Evolutionary conservation across 2,329 filamentous ascomycete species (phyloP), one percentile per base, ranked within the genome.

Genomic region (Scleromitrula shiraiana): DNA sequence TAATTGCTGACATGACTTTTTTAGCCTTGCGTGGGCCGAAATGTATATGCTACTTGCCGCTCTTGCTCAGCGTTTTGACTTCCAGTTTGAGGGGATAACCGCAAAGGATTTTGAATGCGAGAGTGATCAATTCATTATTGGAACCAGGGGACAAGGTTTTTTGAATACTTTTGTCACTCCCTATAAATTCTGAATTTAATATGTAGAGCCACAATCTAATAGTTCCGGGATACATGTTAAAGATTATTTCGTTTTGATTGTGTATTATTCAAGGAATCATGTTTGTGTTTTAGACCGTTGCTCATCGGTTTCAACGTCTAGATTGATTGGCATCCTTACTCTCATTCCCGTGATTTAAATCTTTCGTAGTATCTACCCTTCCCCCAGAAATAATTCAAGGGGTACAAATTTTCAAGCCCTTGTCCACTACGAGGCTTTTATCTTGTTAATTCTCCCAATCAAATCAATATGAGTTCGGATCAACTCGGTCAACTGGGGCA

Each of bases 21-120:
- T 12, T 38, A 50, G 51, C 29, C 44, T 53, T 29, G 43, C 43
- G n/a, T 49, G 51, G 51, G 48, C 48, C 19, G 33, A 53, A 29
- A 44, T 50, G 26, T 50, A 50, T 10, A 23, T 53, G 23, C 10
- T 38, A 5, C 22, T 50, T 19, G 35, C 48, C 5, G 36, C 48
- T 41, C 39, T 53, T 20, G 35, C 38, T 22, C 38, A 41, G 35
- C 26, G 40, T 6, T 53, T 53, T 26, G 23, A 50, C 15, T 48
- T 53, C 17, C 27, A 30, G 4, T 50, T 50, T 37, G 19, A 48
- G 7, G 43, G 37, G 3, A 15, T 26, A n/a, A 42, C 20, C 2
- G 7, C 42, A 19, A 42, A 49, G 15, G 44, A 53, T 33, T 48
- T 50, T 9, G 42, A 52, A 30, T 52, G 47, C 41, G 30, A 48